Conservation (phyloP, 83 land plant genomes). For the Picea abies region DNA sequence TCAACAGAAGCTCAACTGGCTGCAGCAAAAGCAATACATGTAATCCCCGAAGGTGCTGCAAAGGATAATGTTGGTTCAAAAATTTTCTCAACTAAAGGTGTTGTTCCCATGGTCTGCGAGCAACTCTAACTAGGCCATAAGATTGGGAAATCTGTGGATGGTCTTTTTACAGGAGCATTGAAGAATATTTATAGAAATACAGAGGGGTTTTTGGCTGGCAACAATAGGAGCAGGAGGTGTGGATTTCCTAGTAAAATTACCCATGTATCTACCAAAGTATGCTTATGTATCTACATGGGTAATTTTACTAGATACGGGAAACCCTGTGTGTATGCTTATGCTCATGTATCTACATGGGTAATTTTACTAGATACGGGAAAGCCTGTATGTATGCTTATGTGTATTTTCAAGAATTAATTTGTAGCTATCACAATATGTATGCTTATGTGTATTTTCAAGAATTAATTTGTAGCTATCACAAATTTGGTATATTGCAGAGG, state of each 20-base stretch:
- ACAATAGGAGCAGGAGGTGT: conserved; percentile 87
- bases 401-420: too few species aligned
- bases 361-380: too few species aligned
- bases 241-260: conserved; percentile 72
- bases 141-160: conserved; percentile 62
- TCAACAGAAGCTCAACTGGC: conserved; percentile 82
- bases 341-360: too few species aligned
- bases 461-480: too few species aligned
- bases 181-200: conserved; percentile 77
- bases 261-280: too few species aligned
- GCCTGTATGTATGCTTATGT: not conserved
- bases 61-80: conserved; percentile 95
- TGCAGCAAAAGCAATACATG: too few species aligned
- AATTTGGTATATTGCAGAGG: not conserved
- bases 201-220: conserved; percentile 92
- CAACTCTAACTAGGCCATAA: conserved; percentile 68
- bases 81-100: conserved; percentile 95
- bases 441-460: too few species aligned
- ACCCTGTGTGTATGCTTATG: too few species aligned
- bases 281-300: too few species aligned
- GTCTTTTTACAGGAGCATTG: conserved; percentile 81
- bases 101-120: conserved; percentile 88
- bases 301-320: too few species aligned
- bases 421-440: not conserved
- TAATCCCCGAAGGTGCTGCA: conserved; percentile 84